These are phyloP conservation scores for Lepiota venenata DNA, from an alignment of 768 basidiomycete genomes.

Conservation along the genomic window DNA sequence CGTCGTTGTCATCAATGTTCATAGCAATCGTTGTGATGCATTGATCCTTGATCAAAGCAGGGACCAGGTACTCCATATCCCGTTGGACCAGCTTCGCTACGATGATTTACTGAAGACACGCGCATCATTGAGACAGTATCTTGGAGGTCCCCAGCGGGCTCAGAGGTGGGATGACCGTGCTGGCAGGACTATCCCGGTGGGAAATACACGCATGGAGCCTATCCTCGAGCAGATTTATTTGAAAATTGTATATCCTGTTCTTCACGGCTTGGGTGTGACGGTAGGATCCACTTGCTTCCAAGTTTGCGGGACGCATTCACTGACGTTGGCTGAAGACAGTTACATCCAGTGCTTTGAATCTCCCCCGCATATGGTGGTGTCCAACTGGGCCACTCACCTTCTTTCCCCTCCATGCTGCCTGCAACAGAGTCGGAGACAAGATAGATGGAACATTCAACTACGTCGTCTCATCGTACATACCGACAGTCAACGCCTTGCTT, in stretches of 20 bases:
- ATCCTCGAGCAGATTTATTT: too few relatives aligned
- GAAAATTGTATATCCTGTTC: too few relatives aligned
- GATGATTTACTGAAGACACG: neutral
- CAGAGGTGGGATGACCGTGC: too few relatives aligned
- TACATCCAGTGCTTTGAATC: neutral
- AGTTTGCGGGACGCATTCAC: too few relatives aligned
- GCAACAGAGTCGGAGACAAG: neutral
- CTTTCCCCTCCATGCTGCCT: conserved; percentile 8
- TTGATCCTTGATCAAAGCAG: conserved; percentile 15
- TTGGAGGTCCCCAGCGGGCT: too few relatives aligned
- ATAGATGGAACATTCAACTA: neutral
- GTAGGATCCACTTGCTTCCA: too few relatives aligned
- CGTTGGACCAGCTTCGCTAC: neutral
- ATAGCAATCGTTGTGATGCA: conserved; percentile 20
- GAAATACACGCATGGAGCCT: too few relatives aligned
- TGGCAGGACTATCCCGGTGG: too few relatives aligned
- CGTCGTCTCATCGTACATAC: conserved; percentile 3
- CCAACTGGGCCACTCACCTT: conserved; percentile 9
- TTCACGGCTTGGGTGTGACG: too few relatives aligned
- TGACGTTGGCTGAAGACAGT: neutral
- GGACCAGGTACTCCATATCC: conserved; percentile 12
- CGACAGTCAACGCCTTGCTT: neutral
- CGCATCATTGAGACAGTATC: too few relatives aligned
- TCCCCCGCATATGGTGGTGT: conserved; percentile 11
- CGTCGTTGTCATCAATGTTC: conserved; percentile 19